Base-by-base conservation (phyloP, 2,329 filamentous ascomycete genomes). In the Aspergillus sp. region DNA sequence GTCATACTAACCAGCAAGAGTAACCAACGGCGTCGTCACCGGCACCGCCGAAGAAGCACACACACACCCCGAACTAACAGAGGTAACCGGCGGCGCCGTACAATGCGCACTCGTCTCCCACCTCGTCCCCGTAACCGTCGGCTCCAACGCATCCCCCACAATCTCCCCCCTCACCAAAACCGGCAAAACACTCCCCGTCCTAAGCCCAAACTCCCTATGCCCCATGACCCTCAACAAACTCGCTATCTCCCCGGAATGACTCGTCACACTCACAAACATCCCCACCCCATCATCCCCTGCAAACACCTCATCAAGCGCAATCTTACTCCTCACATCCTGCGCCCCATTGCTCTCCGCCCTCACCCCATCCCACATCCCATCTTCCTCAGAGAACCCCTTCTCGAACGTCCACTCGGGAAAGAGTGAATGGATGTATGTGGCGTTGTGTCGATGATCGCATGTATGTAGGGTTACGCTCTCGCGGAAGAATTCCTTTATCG, bases 381-480 rank as follows among this genome's bases (percentile, higher is more conserved):
- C 86, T 0, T 78, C 62, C 64, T 86, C 83, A 0, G 73, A 67
- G 64, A 88, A 86, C 0, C 80, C 80, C 2, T 71, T 63, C 65
- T 87, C 85, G 62, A 87, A 78, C 0, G 54, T 67, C 73, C 78
- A 86, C 2, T 59, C 64, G 0, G 84, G 84, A 65, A 83, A 86
- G 13, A 76, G 68, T 1, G 67, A 30, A 17, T 76, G 70, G 63
- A 88, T 86, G 52, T 77, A 79, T 0, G 77, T 73, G 54, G 75
- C 78, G 60, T 70, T 78, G 59, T 77, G 81, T 17, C 85, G 79
- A 19, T 82, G 79, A 68, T 88, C 84, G 64, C 86, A 88, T 0
- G 85, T 88, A 70, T 88, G 85, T 41, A 84, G 78, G 42, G 82
- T 84, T 38, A 87, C 81, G 1, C 80, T 79, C 70, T 88, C 86